Conservation (phyloP, 352 stramenopile species). For the Thraustochytrium sp. region DNA sequence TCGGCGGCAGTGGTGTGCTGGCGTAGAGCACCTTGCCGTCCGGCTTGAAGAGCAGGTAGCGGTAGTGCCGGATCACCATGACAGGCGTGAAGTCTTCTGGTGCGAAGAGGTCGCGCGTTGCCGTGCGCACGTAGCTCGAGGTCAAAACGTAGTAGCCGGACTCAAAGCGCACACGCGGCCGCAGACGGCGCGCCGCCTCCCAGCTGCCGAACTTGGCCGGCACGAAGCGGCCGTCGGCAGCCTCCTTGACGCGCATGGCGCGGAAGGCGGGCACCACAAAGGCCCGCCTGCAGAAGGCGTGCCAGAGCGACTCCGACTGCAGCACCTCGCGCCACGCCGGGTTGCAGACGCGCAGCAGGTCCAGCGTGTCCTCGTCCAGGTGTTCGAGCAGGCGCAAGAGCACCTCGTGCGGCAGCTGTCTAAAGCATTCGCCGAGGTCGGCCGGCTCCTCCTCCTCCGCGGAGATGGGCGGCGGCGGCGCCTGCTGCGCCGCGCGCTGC, state of each 20-base stretch:
- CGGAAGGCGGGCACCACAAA: constrained; percentile 15
- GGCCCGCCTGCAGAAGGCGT: not conserved
- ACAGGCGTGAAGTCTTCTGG: not conserved
- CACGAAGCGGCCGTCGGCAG: not conserved
- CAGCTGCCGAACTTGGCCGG: not conserved
- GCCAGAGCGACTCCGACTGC: not conserved
- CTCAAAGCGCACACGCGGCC: constrained; percentile 1
- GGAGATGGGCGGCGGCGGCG: not conserved
- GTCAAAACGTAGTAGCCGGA: constrained; percentile 21
- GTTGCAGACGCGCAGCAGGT: constrained; percentile 3
- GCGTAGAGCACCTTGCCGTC: constrained; percentile 26
- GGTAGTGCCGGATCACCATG: not conserved
- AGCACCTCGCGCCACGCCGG: not conserved
- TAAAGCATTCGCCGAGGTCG: not conserved
- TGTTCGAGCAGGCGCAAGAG: not conserved
- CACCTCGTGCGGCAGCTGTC: not conserved
- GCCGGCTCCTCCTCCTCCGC: constrained; percentile 1
- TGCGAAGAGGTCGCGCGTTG: not conserved
- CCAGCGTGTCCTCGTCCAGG: constrained; percentile 20
- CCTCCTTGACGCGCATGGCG: not conserved
- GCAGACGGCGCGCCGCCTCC: not conserved
- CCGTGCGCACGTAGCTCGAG: not conserved
- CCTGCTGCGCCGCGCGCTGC: not conserved
- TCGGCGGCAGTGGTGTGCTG: not conserved
- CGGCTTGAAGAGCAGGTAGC: constrained; percentile 35